Percentiles rank a stretch among this genome's conserved stretches.
Evolutionary conservation across 2,329 filamentous ascomycete species (phyloP).

Genomic region (Clonostachys solani): DNA sequence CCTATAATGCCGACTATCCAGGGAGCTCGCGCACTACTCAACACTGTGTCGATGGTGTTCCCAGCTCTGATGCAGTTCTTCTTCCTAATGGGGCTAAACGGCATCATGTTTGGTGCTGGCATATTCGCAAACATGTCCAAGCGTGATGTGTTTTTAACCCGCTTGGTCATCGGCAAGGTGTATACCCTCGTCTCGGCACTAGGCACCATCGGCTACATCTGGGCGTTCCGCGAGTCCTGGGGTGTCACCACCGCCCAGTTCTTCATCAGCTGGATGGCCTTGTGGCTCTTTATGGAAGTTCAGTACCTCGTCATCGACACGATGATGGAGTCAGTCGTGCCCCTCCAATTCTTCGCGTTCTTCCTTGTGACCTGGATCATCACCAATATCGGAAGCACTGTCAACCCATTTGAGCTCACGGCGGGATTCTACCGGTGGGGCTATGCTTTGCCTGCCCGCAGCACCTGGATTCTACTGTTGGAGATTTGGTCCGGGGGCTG

Average conservation of each 20-base stretch:
- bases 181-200: constrained; percentile 29
- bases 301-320: constrained; percentile 37
- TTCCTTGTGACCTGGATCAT: constrained; percentile 36
- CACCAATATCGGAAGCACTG: constrained; percentile 26
- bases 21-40: constrained; percentile 24
- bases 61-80: constrained; percentile 24
- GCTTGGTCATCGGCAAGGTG: constrained; percentile 16
- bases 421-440: constrained; percentile 32
- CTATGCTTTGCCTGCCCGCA: constrained; percentile 27
- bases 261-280: constrained; percentile 16
- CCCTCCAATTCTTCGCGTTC: constrained; percentile 30
- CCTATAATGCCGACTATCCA: constrained; percentile 25
- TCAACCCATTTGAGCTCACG: constrained; percentile 29
- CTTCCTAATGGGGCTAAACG: constrained; percentile 6
- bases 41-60: constrained; percentile 31
- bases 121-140: constrained; percentile 8
- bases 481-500: constrained; percentile 35
- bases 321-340: constrained; percentile 14
- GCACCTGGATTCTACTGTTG: constrained; percentile 25
- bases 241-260: constrained; percentile 21
- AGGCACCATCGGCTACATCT: constrained; percentile 31
- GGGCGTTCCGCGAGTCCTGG: constrained; percentile 38
- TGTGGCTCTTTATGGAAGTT: constrained; percentile 34
- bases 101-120: neutral
- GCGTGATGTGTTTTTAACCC: constrained; percentile 15